phyloP scores from a whole-genome alignment of 225 moss, liverwort and hornwort species.

The Ulota crispa region DNA sequence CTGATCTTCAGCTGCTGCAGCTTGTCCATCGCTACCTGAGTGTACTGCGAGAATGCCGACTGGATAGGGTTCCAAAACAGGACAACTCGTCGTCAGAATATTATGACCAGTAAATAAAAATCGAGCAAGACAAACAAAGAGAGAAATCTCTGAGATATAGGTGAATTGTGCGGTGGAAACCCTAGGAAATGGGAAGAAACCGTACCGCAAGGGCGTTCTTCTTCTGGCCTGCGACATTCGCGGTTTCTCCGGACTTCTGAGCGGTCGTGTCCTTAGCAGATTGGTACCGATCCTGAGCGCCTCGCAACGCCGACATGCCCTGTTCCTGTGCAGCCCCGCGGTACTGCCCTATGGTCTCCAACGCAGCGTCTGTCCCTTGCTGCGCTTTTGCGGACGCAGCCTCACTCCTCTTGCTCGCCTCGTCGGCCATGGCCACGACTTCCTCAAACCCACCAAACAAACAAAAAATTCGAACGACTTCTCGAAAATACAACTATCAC shows the following conservation, averaged over 20 bases:
- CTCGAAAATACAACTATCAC: neutral
- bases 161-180: neutral
- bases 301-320: conserved; percentile 30
- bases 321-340: conserved; percentile 52
- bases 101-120: neutral
- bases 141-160: neutral
- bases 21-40: conserved; percentile 48
- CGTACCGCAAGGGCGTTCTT: conserved; percentile 33
- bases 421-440: conserved; percentile 30
- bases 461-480: neutral
- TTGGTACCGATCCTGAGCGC: conserved; percentile 45
- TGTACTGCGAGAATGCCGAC: conserved; percentile 44
- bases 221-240: conserved; percentile 30
- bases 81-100: neutral
- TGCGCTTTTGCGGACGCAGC: conserved; percentile 36
- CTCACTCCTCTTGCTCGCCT: conserved; percentile 29
- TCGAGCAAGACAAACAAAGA: neutral
- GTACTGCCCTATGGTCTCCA: conserved; percentile 43
- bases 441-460: neutral
- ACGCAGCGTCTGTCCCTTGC: conserved; percentile 33
- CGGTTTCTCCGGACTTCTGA: conserved; percentile 23
- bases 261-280: conserved; percentile 31
- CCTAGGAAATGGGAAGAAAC: neutral
- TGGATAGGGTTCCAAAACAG: neutral
- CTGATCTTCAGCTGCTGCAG: conserved; percentile 35